Base-by-base conservation (phyloP, 2,329 filamentous ascomycete genomes). In the Fusarium sp. region DNA sequence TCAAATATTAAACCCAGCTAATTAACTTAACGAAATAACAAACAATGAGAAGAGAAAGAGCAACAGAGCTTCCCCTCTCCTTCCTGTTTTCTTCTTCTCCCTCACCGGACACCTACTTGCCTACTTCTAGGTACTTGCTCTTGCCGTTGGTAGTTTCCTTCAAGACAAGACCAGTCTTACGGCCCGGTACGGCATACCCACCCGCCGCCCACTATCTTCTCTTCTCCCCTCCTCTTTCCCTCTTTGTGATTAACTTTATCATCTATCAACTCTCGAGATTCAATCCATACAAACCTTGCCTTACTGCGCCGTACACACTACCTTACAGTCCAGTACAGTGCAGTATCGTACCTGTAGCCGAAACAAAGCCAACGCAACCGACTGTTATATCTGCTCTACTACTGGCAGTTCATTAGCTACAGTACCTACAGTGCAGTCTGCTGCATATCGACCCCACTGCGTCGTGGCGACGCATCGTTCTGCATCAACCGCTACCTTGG, bases 381-480 rank as follows among this genome's bases (percentile, higher is more conserved):
- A 49, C 43, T 50, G 45, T 41, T 58, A 55, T 50, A 56, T 26
- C 23, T 52, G 30, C 43, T 37, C 43, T 49, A 21, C 37, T 55
- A 11, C 14, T 28, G 23, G 31, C 31, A 51, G 48, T 26, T 21
- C 48, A 39, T 31, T n/a, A 31, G 46, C 28, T 34, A 45, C 18
- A 25, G 6, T 48, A 37, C 59, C 62, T 58, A 42, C 44, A n/a
- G 42, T 39, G 46, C 39, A 58, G 23, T 58, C 61, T 73, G 52
- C 60, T 70, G 67, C 69, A 72, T 69, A 63, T 55, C 65, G 67
- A 73, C 71, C 56, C 73, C 73, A 74, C 65, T 55, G 58, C 55
- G 61, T 74, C 68, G 71, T 72, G 65, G 65, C 65, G 67, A 31
- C 61, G 62, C 67, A 69, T 72, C 50, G 70, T 62, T 69, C 55